Evolutionary conservation across 179 eudicot genomes (phyloP).

Genomic region (Amaranthus tricolor): DNA sequence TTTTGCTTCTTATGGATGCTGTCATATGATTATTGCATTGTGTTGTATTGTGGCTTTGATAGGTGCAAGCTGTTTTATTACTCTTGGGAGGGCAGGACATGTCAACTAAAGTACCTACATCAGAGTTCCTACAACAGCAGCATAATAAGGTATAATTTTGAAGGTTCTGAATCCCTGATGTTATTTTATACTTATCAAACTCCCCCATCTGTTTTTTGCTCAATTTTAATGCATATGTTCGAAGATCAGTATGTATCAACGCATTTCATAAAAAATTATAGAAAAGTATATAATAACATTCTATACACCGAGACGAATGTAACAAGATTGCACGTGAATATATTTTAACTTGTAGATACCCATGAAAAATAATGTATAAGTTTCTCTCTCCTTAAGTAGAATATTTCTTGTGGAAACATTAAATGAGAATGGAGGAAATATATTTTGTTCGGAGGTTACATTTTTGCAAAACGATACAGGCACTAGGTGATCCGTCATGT

Average conservation of each 20-base stretch:
- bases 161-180: background rate
- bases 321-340: too few species aligned
- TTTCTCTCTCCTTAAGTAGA: too few species aligned
- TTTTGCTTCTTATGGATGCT: constrained; percentile 2
- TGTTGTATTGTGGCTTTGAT: constrained; percentile 13
- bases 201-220: too few species aligned
- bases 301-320: too few species aligned
- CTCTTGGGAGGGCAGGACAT: constrained; percentile 48
- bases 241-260: too few species aligned
- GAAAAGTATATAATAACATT: too few species aligned
- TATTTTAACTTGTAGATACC: too few species aligned
- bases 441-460: background rate
- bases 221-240: too few species aligned
- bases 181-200: background rate
- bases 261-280: too few species aligned
- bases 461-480: constrained; percentile 26
- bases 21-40: background rate
- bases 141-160: constrained; percentile 31
- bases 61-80: constrained; percentile 55
- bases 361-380: too few species aligned
- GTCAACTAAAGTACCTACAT: constrained; percentile 36
- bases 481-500: constrained; percentile 27
- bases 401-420: too few species aligned
- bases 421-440: too few species aligned
- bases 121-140: constrained; percentile 32